Evolutionary conservation across 2,329 filamentous ascomycete genomes (phyloP).

Genomic region (Nigrospora sphaerica): DNA sequence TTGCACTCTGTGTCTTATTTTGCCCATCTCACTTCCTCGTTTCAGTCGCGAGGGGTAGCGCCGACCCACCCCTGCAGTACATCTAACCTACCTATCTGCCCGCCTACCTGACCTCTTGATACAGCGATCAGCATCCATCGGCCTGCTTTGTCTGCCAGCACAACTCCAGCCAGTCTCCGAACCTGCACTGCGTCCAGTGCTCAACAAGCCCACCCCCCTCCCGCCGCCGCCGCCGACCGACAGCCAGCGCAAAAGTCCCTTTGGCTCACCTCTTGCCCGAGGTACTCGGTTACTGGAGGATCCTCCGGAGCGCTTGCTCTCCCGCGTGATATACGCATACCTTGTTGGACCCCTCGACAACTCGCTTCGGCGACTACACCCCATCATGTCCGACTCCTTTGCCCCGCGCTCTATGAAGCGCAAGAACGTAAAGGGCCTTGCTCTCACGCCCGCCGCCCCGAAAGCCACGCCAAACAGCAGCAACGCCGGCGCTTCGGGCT

Average conservation of each 20-base stretch:
- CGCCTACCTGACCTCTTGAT: too few relatives aligned
- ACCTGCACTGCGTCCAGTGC: too few relatives aligned
- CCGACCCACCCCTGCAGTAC: too few relatives aligned
- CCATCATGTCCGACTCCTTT: conserved; percentile 54
- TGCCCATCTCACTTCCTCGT: too few relatives aligned
- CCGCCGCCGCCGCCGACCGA: neutral
- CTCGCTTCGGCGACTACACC: neutral
- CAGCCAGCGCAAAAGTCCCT: neutral
- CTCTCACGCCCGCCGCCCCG: conserved; percentile 71
- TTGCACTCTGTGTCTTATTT: too few relatives aligned
- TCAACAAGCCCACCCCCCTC: neutral
- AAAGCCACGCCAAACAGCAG: conserved; percentile 65
- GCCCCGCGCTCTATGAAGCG: conserved; percentile 84
- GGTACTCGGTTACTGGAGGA: neutral
- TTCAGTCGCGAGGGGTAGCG: too few relatives aligned
- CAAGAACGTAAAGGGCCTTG: conserved; percentile 97
- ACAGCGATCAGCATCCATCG: too few relatives aligned
- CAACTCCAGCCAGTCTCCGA: too few relatives aligned
- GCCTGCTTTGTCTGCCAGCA: too few relatives aligned
- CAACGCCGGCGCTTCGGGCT: conserved; percentile 48
- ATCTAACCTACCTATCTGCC: too few relatives aligned
- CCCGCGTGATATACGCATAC: neutral
- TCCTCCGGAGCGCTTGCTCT: neutral
- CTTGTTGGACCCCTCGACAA: neutral
- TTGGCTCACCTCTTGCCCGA: neutral